Conservation (phyloP, 2,329 filamentous ascomycete species). For the Diaporthe sp. region DNA sequence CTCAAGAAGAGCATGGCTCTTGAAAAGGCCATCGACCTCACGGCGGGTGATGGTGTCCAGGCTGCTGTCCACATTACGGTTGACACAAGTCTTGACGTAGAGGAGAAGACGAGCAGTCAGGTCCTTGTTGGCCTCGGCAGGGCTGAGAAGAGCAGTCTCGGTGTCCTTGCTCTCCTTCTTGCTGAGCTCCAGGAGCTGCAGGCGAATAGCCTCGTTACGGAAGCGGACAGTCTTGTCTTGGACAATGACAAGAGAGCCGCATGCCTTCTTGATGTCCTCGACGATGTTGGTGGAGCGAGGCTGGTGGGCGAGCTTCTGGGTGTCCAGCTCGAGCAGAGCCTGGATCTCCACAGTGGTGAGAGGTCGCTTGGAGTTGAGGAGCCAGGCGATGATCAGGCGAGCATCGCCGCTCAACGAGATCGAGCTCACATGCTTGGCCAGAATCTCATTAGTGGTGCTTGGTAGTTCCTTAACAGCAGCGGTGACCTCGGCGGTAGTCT, state of each 20-base stretch:
- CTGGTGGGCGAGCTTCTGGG: conserved; percentile 30
- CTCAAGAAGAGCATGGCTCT: conserved; percentile 33
- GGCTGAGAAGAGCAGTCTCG: conserved; percentile 32
- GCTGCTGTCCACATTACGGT: conserved; percentile 34
- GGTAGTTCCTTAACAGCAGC: conserved; percentile 33
- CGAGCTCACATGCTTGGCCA: conserved; percentile 29
- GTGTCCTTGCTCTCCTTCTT: conserved; percentile 35
- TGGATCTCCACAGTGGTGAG: conserved; percentile 36
- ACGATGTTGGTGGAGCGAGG: conserved; percentile 37
- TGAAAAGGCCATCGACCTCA: conserved; percentile 33
- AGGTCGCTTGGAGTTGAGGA: conserved; percentile 35
- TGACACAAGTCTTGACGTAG: conserved; percentile 36
- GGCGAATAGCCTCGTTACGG: conserved; percentile 36
- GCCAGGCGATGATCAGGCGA: conserved; percentile 36
- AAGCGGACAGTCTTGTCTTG: conserved; percentile 37
- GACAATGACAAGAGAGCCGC: conserved; percentile 34
- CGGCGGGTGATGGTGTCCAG: conserved; percentile 30
- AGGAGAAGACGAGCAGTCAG: conserved; percentile 33
- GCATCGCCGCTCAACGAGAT: conserved; percentile 33
- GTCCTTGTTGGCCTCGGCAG: conserved; percentile 36
- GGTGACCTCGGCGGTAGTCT: conserved; percentile 27
- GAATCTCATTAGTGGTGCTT: conserved; percentile 30
- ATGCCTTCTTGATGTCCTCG: conserved; percentile 36
- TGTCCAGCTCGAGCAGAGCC: conserved; percentile 37
- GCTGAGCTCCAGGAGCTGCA: conserved; percentile 36